Evolutionary conservation across 2,329 filamentous ascomycete species (phyloP).

Genomic region (Hypomyces perniciosus): DNA sequence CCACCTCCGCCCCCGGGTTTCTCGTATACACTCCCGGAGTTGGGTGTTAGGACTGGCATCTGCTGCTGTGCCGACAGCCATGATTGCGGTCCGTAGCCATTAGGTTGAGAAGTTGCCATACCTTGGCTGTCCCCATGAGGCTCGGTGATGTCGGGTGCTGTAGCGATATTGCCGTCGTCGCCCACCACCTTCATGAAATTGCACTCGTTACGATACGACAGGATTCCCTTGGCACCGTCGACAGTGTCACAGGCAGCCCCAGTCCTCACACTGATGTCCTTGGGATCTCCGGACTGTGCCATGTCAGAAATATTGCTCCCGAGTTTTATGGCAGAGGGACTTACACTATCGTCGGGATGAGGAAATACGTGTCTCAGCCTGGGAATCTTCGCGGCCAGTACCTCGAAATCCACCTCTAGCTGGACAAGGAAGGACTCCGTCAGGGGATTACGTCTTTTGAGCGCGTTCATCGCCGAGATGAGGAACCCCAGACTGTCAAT

Average conservation of each 20-base stretch:
- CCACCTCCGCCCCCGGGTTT: constrained; percentile 24
- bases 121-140: constrained; percentile 24
- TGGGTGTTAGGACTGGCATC: constrained; percentile 32
- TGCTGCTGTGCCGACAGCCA: constrained; percentile 38
- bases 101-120: constrained; percentile 15
- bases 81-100: constrained; percentile 24
- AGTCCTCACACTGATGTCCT: constrained; percentile 14
- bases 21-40: constrained; percentile 29
- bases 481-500: constrained; percentile 83
- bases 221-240: constrained; percentile 34
- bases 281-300: constrained; percentile 8
- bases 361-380: constrained; percentile 51
- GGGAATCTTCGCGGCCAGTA: constrained; percentile 56
- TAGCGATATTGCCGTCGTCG: constrained; percentile 36
- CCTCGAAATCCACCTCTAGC: constrained; percentile 84
- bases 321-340: neutral
- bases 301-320: constrained; percentile 16
- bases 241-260: constrained; percentile 28
- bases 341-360: constrained; percentile 46
- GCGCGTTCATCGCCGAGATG: constrained; percentile 79
- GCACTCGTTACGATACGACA: constrained; percentile 40
- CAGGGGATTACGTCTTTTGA: constrained; percentile 82
- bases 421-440: constrained; percentile 94
- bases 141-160: constrained; percentile 35
- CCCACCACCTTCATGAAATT: constrained; percentile 35